Evolutionary conservation across 352 stramenopile species (phyloP), one percentile per base, ranked within the genome.

Genomic region (Pilasporangium apinafurcum): DNA sequence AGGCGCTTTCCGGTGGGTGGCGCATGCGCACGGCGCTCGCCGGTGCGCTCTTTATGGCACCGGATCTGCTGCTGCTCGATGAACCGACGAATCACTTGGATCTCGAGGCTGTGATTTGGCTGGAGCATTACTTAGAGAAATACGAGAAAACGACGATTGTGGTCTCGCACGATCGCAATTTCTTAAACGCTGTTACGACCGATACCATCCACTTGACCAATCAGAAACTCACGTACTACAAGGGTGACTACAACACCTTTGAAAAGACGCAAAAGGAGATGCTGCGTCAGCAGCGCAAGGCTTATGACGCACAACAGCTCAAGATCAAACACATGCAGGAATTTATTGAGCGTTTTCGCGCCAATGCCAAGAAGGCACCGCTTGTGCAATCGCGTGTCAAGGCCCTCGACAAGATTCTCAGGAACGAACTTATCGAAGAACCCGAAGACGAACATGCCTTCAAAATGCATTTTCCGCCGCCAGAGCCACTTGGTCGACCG

Each of bases 341-440:
- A 51, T 98, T 98, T 47, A 97, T 98, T 51, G 84, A 96, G 56
- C 96, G 95, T 53, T 98, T 98, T 69, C 63, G 87, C 47, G 92
- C 77, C 45, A 98, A 97, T 73, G 95, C 94, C 20, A 98, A 97
- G 68, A 91, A 96, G 42, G 95, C 96, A 13, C 92, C 93, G 34
- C 75, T 97, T 2, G 95, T 98, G 39, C 96, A 99, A 75, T 96
- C 80, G 56, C 89, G 96, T 31, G 94, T 99, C 53, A 99, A 99
- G 56, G 81, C 81, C 21, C 60, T 93, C 28, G 76, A 93, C 41
- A 93, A 93, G 50, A 91, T 93, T 35, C 30, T 90, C 51, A 78
- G 76, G 26, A 85, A 86, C 31, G 90, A 96, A 35, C 55, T 83
- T 17, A 92, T 98, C 21, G 90, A 97, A 32, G 83, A 96, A 48